A percentile compares a stretch with the other conserved stretches of the same genome.
Conservation (phyloP, 2,329 filamentous ascomycete genomes). For the Botrytis tulipae region DNA sequence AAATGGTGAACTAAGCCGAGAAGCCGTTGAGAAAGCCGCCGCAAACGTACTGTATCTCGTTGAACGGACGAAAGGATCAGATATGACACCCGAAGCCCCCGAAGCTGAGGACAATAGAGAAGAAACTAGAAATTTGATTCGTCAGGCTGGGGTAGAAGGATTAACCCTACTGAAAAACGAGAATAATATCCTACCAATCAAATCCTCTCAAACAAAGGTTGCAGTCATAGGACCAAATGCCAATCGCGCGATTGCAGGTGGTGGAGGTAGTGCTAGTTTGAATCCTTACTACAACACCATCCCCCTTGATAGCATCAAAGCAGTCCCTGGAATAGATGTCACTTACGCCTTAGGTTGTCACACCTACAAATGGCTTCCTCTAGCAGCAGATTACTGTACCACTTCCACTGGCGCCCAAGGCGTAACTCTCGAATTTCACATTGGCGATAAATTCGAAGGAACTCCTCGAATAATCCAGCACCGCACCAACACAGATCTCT, state of each 20-base stretch:
- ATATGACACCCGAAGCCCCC: constrained; percentile 55
- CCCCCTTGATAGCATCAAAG: constrained; percentile 61
- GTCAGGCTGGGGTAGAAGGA: constrained; percentile 59
- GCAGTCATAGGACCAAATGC: constrained; percentile 68
- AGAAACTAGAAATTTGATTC: constrained; percentile 59
- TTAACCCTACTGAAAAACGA: constrained; percentile 65
- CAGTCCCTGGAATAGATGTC: constrained; percentile 53
- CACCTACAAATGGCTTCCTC: constrained; percentile 63
- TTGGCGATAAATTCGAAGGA: constrained; percentile 61
- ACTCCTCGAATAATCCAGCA: constrained; percentile 55
- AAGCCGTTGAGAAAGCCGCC: constrained; percentile 56
- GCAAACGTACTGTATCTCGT: constrained; percentile 60
- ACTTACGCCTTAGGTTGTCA: constrained; percentile 61
- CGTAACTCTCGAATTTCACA: constrained; percentile 63
- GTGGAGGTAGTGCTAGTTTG: constrained; percentile 65
- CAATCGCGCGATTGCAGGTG: constrained; percentile 64
- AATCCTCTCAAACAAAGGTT: constrained; percentile 54
- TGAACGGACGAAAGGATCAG: constrained; percentile 59
- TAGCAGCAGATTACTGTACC: constrained; percentile 59
- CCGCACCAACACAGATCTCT: constrained; percentile 63
- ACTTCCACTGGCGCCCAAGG: constrained; percentile 56
- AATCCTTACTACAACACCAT: constrained; percentile 68
- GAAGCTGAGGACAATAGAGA: constrained; percentile 57
- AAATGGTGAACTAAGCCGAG: constrained; percentile 47
- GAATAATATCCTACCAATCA: constrained; percentile 56